phyloP scores from a whole-genome alignment of 306 rosid species.

The Elaeagnus macrophylla region DNA sequence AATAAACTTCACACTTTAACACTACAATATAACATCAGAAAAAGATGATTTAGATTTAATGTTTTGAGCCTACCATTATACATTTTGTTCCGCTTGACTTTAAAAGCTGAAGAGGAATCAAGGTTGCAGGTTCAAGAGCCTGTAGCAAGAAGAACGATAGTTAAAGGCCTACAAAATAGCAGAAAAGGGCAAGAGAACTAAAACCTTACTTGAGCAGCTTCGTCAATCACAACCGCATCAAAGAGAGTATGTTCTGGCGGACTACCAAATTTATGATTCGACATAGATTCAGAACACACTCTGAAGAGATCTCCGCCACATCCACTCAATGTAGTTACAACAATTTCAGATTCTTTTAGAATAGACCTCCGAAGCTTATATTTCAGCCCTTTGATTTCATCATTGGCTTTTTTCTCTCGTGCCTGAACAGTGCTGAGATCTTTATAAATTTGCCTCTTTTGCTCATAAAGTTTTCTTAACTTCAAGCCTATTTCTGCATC shows the following conservation, averaged over 20 bases:
- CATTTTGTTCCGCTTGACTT: constrained; percentile 73
- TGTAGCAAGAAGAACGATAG: constrained; percentile 20
- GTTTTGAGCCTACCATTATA: constrained; percentile 53
- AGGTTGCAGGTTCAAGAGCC: constrained; percentile 97
- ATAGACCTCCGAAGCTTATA: constrained; percentile 78
- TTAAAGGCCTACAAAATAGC: constrained; percentile 16
- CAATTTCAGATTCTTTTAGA: constrained; percentile 83
- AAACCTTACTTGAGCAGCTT: constrained; percentile 81
- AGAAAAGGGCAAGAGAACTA: constrained; percentile 10
- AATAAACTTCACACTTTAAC: constrained; percentile 30
- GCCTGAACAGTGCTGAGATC: constrained; percentile 69
- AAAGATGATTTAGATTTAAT: constrained; percentile 11
- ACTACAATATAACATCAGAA: constrained; percentile 17
- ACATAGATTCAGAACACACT: constrained; percentile 76
- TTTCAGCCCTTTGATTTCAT: constrained; percentile 59
- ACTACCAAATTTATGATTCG: constrained; percentile 60
- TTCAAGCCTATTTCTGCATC: constrained; percentile 47
- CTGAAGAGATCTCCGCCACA: constrained; percentile 86
- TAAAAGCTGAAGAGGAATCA: constrained; percentile 95
- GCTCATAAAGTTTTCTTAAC: constrained; percentile 71
- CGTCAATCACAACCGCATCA: constrained; percentile 87
- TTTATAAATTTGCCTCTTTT: constrained; percentile 74
- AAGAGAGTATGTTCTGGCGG: constrained; percentile 78
- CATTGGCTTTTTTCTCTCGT: constrained; percentile 69
- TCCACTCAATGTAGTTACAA: constrained; percentile 88